A percentile compares a stretch with the other conserved stretches of the same genome.
Evolutionary conservation across 306 rosid species (phyloP).

Genomic region (Casuarina cunninghamiana): DNA sequence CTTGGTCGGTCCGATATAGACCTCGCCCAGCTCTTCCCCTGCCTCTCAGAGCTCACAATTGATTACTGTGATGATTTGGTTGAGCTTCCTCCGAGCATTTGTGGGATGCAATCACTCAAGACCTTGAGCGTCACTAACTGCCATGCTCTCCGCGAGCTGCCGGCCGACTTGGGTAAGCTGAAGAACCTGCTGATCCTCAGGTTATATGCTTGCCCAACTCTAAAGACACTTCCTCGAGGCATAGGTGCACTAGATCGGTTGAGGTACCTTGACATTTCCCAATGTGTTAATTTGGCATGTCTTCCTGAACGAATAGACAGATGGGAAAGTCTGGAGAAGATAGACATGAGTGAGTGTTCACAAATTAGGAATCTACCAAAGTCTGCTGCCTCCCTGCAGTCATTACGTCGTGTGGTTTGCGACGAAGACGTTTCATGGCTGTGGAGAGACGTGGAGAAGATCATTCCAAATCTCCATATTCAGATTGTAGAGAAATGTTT

Average conservation of each 20-base stretch:
- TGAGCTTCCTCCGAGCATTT: conserved; percentile 63
- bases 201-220: conserved; percentile 68
- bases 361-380: conserved; percentile 53
- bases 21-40: conserved; percentile 50
- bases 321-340: conserved; percentile 62
- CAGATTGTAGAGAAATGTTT: conserved; percentile 60
- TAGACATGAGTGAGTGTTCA: conserved; percentile 90
- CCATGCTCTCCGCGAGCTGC: conserved; percentile 55
- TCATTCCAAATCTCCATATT: conserved; percentile 54
- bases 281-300: conserved; percentile 54
- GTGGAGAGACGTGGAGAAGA: conserved; percentile 59
- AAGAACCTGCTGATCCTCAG: conserved; percentile 56
- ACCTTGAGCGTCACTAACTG: conserved; percentile 77
- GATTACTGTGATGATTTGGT: conserved; percentile 76
- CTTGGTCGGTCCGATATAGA: conserved; percentile 39
- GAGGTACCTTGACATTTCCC: conserved; percentile 75
- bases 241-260: conserved; percentile 47
- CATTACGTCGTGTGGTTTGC: conserved; percentile 64
- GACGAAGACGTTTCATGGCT: conserved; percentile 73
- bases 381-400: conserved; percentile 44
- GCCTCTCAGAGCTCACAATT: conserved; percentile 63
- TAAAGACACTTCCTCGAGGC: conserved; percentile 55
- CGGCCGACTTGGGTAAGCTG: conserved; percentile 53
- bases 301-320: conserved; percentile 62
- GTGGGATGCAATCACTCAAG: conserved; percentile 49